Conservation (phyloP, 768 basidiomycete species). For the Naganishia onofrii region DNA sequence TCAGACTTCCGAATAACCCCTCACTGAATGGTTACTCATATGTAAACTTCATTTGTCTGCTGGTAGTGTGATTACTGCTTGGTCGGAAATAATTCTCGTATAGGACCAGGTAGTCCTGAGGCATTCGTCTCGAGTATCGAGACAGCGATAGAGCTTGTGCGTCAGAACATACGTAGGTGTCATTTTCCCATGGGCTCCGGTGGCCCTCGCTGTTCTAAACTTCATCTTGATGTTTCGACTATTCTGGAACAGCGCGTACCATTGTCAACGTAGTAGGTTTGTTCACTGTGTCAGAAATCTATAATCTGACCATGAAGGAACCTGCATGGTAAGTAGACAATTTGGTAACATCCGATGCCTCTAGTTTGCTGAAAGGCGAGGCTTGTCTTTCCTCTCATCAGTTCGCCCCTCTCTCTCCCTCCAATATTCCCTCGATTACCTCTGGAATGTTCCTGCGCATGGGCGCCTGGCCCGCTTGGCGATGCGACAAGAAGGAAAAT, state of each 20-base stretch:
- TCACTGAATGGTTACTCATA: neutral
- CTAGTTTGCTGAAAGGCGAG: neutral
- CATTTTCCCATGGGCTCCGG: too few species aligned
- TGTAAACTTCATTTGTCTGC: neutral
- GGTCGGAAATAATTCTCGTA: slow-evolving; percentile 33
- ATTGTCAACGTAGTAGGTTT: slow-evolving; percentile 35
- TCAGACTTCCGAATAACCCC: neutral
- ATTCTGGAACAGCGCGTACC: slow-evolving; percentile 26
- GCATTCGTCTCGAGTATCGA: slow-evolving; percentile 41
- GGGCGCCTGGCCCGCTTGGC: slow-evolving; percentile 44
- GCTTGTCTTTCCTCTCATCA: slow-evolving; percentile 5
- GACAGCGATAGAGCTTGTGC: slow-evolving; percentile 38
- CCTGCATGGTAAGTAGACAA: slow-evolving; percentile 37
- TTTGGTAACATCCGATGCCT: neutral
- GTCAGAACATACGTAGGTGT: slow-evolving; percentile 39
- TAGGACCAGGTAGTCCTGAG: slow-evolving; percentile 36
- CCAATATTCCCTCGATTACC: slow-evolving; percentile 42
- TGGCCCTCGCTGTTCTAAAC: too few species aligned
- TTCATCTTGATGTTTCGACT: neutral
- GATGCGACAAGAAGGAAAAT: slow-evolving; percentile 44
- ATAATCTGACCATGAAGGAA: slow-evolving; percentile 39
- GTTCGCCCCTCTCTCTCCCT: slow-evolving; percentile 35
- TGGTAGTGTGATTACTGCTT: slow-evolving; percentile 47
- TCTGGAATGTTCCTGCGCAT: slow-evolving; percentile 45
- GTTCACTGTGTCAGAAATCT: slow-evolving; percentile 44